These are phyloP conservation scores for Fonsecaea pugnacius DNA, from an alignment of 2,329 filamentous ascomycete genomes.

Conservation along the genomic window DNA sequence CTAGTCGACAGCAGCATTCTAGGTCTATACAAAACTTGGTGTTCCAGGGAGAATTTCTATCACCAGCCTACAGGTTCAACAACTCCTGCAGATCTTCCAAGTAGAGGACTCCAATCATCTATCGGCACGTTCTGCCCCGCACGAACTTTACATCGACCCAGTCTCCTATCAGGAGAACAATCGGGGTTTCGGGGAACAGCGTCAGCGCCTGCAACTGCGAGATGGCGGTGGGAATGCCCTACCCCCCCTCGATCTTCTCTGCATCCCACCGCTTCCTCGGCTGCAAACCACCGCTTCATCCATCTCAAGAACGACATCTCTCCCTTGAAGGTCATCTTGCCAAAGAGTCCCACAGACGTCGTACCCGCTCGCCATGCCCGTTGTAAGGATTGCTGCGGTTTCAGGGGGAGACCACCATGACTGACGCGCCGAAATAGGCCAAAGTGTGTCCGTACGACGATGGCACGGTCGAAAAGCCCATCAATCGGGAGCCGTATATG, in stretches of 20 bases:
- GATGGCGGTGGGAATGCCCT: slow-evolving; percentile 17
- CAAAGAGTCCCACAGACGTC: not conserved
- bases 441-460: slow-evolving; percentile 30
- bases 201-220: not conserved
- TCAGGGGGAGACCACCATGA: not conserved
- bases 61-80: not conserved
- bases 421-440: slow-evolving; percentile 22
- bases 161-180: not conserved
- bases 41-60: slow-evolving; percentile 2
- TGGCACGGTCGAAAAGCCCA: slow-evolving; percentile 39
- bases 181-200: slow-evolving; percentile 11
- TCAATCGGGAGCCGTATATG: slow-evolving; percentile 43
- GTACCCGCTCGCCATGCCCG: slow-evolving; percentile 13
- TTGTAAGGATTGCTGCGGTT: slow-evolving; percentile 11
- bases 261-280: not conserved
- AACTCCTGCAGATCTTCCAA: not conserved
- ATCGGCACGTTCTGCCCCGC: slow-evolving; percentile 7
- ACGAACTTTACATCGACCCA: slow-evolving; percentile 3
- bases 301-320: not conserved
- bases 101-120: not conserved
- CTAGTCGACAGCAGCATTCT: not conserved
- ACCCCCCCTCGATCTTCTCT: not conserved
- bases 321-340: not conserved
- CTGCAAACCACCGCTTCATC: not conserved
- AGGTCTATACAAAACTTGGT: slow-evolving; percentile 3